Evolutionary conservation across 768 basidiomycete species (phyloP).

Genomic region (Suillus lakei): DNA sequence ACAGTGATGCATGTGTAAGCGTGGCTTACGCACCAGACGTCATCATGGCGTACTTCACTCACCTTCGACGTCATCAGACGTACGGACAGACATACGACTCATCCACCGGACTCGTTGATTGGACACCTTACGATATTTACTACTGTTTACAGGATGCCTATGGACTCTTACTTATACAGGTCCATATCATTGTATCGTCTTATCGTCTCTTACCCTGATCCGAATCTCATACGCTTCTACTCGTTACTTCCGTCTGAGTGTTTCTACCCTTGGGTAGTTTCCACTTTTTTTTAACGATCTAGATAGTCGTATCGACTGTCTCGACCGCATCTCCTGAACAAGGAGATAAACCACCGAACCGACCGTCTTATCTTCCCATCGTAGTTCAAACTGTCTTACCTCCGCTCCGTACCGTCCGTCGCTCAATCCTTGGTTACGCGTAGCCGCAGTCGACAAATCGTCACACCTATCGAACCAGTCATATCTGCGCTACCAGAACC

Average conservation of each 20-base stretch:
- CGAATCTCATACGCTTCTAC: background rate
- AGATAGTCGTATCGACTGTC: background rate
- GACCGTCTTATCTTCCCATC: background rate
- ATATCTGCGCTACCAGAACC: too few species aligned
- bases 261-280: background rate
- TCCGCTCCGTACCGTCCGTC: background rate
- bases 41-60: too few species aligned
- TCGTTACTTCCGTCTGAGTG: background rate
- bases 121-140: background rate
- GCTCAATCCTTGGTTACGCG: background rate
- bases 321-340: background rate
- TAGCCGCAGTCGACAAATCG: background rate
- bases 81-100: too few species aligned
- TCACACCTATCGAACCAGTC: background rate
- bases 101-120: background rate
- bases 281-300: background rate
- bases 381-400: background rate
- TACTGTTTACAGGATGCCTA: background rate
- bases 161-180: background rate
- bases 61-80: too few species aligned
- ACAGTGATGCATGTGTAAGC: too few species aligned
- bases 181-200: background rate
- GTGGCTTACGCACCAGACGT: too few species aligned
- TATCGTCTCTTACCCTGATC: background rate
- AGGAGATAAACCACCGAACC: background rate